phyloP scores from a whole-genome alignment of 1,284 basidiomycete species.

The Ustilago esculenta region DNA sequence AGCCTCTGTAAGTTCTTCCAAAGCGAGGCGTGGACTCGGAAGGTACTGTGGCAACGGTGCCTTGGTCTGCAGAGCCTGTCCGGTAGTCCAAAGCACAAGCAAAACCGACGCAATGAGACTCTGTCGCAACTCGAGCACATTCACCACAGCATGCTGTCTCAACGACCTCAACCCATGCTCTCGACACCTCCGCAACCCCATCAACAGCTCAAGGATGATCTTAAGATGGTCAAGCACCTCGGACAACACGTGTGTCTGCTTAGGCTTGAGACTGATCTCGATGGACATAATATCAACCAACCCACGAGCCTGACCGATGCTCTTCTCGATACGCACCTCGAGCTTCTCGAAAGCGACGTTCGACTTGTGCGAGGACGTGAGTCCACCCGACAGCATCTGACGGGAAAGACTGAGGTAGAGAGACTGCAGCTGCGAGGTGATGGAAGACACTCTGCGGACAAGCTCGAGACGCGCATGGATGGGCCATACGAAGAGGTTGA shows the following conservation, averaged over 20 bases:
- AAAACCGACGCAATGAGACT: constrained; percentile 69
- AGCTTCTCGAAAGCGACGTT: constrained; percentile 42
- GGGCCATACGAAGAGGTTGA: constrained; percentile 61
- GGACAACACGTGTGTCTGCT: constrained; percentile 68
- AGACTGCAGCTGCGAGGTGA: constrained; percentile 46
- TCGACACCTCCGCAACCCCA: constrained; percentile 68
- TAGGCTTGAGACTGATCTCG: constrained; percentile 69
- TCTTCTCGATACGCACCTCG: constrained; percentile 63
- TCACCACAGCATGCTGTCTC: constrained; percentile 68
- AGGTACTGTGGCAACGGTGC: constrained; percentile 70
- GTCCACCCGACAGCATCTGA: constrained; percentile 54
- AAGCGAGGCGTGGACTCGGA: constrained; percentile 68
- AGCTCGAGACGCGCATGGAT: constrained; percentile 60
- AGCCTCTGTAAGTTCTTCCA: constrained; percentile 52
- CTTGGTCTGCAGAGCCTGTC: constrained; percentile 69
- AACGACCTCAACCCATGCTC: constrained; percentile 64
- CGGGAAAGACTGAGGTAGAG: constrained; percentile 59
- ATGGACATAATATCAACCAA: constrained; percentile 63
- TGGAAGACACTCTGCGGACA: constrained; percentile 38
- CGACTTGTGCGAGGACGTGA: constrained; percentile 31
- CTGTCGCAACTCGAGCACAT: constrained; percentile 69
- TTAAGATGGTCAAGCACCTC: constrained; percentile 68
- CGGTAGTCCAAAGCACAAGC: constrained; percentile 69
- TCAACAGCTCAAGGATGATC: constrained; percentile 67
- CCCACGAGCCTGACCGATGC: constrained; percentile 66